phyloP scores from a whole-genome alignment of 2,329 filamentous ascomycete genomes.

The Hymenoscyphus linearis region DNA sequence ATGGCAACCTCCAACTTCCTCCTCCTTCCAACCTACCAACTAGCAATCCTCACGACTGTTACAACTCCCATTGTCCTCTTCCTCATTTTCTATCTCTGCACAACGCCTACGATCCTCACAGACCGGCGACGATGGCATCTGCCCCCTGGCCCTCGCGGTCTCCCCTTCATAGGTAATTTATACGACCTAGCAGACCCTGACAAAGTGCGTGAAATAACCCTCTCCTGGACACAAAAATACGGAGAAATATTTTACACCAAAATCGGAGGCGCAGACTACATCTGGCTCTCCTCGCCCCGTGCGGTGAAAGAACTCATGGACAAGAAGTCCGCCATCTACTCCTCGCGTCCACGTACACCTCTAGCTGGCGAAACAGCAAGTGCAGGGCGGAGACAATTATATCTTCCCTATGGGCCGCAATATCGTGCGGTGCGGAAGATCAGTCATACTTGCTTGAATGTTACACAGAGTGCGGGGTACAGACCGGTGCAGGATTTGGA shows the following conservation, averaged over 20 bases:
- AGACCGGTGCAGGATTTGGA: conserved; percentile 32
- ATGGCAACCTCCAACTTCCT: background rate
- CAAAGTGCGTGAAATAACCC: conserved; percentile 27
- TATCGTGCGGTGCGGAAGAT: conserved; percentile 30
- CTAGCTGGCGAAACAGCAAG: conserved; percentile 34
- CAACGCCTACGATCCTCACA: conserved; percentile 17
- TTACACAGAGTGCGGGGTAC: conserved; percentile 24
- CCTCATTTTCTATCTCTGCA: conserved; percentile 17
- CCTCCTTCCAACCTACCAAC: background rate
- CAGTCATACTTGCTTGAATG: conserved; percentile 26
- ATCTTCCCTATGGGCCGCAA: conserved; percentile 27
- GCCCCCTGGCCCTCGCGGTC: conserved; percentile 35
- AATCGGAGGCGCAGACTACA: conserved; percentile 36
- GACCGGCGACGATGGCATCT: conserved; percentile 28
- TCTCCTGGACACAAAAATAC: conserved; percentile 33
- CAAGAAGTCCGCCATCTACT: conserved; percentile 28
- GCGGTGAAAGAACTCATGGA: conserved; percentile 24
- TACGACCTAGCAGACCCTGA: conserved; percentile 35
- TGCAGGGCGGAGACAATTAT: conserved; percentile 23
- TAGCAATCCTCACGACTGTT: background rate
- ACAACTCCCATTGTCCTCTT: conserved; percentile 7
- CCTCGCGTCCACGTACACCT: conserved; percentile 35
- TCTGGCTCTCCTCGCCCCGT: conserved; percentile 34
- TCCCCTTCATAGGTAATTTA: conserved; percentile 37
- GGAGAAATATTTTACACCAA: conserved; percentile 37